These are phyloP conservation scores for Curvularia sp. DNA, from an alignment of 2,329 filamentous ascomycete species.

Conservation along the genomic window DNA sequence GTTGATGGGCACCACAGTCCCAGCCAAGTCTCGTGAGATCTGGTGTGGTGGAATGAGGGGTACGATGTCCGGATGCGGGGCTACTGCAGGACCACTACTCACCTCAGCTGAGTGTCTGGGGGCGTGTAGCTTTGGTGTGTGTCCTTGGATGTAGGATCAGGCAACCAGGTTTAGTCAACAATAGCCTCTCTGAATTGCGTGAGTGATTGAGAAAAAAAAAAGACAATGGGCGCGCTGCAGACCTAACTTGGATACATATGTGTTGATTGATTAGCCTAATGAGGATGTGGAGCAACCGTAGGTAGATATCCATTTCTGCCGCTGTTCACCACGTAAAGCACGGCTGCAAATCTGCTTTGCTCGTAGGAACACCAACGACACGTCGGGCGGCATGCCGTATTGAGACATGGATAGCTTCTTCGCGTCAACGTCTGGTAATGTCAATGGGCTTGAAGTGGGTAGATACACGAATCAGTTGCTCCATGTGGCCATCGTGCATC, in stretches of 20 bases:
- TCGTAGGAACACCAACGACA: slow-evolving; percentile 20
- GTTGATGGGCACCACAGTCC: slow-evolving; percentile 3
- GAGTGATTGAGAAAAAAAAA: not conserved
- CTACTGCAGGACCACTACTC: slow-evolving; percentile 20
- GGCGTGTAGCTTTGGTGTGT: slow-evolving; percentile 3
- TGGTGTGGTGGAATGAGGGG: slow-evolving; percentile 23
- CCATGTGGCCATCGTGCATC: not conserved
- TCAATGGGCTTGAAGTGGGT: not conserved
- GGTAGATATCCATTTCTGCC: slow-evolving; percentile 17
- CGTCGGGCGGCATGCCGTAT: slow-evolving; percentile 29
- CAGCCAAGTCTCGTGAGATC: slow-evolving; percentile 6
- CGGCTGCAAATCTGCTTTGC: slow-evolving; percentile 20
- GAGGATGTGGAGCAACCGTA: slow-evolving; percentile 21
- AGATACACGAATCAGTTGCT: not conserved
- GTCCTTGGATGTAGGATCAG: slow-evolving; percentile 1
- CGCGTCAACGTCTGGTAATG: slow-evolving; percentile 5
- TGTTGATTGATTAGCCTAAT: slow-evolving; percentile 46
- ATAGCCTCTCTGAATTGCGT: slow-evolving; percentile 5
- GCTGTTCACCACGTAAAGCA: slow-evolving; percentile 20
- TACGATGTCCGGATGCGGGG: slow-evolving; percentile 24
- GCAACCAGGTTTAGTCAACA: slow-evolving; percentile 6
- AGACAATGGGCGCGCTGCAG: slow-evolving; percentile 7
- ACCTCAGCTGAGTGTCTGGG: slow-evolving; percentile 21
- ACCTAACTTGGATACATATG: slow-evolving; percentile 12
- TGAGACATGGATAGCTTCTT: slow-evolving; percentile 10